A percentile compares a stretch with the other conserved stretches of the same genome.
phyloP scores from a whole-genome alignment of 2,329 filamentous ascomycete genomes.

The Laburnicola sp. region DNA sequence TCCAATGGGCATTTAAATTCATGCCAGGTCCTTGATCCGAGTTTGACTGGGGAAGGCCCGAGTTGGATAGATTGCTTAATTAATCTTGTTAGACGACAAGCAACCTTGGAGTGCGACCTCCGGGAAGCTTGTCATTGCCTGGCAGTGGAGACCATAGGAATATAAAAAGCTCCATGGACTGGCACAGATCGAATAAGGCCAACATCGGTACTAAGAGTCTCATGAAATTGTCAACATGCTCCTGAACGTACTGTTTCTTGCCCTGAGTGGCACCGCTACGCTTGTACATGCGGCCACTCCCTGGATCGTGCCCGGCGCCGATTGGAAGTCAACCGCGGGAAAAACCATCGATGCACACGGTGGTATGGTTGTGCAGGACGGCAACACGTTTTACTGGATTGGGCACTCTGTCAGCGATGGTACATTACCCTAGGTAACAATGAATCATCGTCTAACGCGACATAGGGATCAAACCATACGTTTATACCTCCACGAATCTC shows the following conservation, averaged over 20 bases:
- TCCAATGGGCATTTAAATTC: no score
- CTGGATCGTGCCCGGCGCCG: slow-evolving; percentile 48
- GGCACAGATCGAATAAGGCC: no score
- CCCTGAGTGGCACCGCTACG: not conserved
- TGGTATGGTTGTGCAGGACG: slow-evolving; percentile 43
- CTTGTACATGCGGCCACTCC: slow-evolving; percentile 20
- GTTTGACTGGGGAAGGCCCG: no score
- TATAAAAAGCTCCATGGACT: no score
- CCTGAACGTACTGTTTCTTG: not conserved
- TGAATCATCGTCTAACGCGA: slow-evolving; percentile 4
- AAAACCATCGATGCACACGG: slow-evolving; percentile 50
- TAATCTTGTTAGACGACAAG: no score
- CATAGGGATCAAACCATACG: slow-evolving; percentile 41
- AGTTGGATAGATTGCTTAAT: no score
- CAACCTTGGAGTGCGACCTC: no score
- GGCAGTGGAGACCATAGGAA: no score
- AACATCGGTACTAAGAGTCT: no score
- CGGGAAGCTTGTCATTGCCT: no score
- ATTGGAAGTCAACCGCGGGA: slow-evolving; percentile 46
- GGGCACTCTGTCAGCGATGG: slow-evolving; percentile 44
- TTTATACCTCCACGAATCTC: slow-evolving; percentile 49
- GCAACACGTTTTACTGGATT: slow-evolving; percentile 48
- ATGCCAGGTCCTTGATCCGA: no score
- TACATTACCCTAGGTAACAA: slow-evolving; percentile 9
- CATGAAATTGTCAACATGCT: no score